Evolutionary conservation across 495 filamentous ascomycete species (phyloP), one percentile per base, ranked within the genome.

Genomic region (Amniculicola lignicola): DNA sequence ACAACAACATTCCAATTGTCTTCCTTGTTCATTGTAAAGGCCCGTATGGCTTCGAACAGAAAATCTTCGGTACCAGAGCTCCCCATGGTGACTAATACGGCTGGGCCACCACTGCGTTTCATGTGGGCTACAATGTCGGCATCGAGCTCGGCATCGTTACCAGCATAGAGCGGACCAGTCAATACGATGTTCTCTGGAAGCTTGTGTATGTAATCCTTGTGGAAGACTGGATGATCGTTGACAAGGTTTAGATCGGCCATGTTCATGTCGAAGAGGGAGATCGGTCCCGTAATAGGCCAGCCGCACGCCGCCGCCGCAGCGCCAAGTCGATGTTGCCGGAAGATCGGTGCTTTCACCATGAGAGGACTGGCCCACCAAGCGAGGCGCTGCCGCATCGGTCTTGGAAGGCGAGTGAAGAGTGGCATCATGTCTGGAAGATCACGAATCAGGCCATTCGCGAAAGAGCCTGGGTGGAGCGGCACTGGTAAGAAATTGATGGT

Each of bases 1-100:
- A 67, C 44, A 22, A 67, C 61, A n/a, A 42, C 61, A 21, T 63
- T 63, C 64, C 64, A 67, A 1, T 60, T 29, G 28, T 64, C 60
- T 12, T 57, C 43, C 14, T 28, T 35, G 14, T 36, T 28, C 11
- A 46, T 14, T 14, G 21, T 52, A 19, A 67, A 46, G 0, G 60
- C 64, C 14, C 47, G 41, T 27, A 67, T 61, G 18, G 60, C 60
- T 23, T 67, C 61, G 48, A 63, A 60, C 14, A 67, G 39, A 27
- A 60, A 51, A 4, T 60, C 52, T 25, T 61, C 52, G 1, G 60
- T 63, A 0, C 64, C 64, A 6, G 64, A 63, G 25, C 56, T 61
- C 9, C 60, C 64, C 60, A 67, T 63, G 4, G 61, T 61, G 38
- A 63, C 46, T 6, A 67, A 44, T 12, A 67, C 37, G 27, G 55